Evolutionary conservation across 2,329 filamentous ascomycete genomes (phyloP).

Genomic region (Ascochyta koolunga): DNA sequence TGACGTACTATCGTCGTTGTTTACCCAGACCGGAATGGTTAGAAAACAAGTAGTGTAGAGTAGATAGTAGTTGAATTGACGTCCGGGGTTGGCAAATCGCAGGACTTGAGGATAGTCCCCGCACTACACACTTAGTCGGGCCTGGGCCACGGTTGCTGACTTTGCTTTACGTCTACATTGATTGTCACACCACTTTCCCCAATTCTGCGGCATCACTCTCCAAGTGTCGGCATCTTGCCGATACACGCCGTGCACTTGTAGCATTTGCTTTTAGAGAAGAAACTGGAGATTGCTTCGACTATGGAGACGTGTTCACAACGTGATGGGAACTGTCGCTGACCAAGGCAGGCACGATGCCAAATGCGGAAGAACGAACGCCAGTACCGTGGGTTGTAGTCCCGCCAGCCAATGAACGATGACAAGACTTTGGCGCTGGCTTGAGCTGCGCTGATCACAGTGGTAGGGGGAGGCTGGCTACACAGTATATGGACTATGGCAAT

Average conservation of each 20-base stretch:
- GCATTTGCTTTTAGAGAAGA: not conserved
- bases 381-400: not conserved
- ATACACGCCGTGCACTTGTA: not conserved
- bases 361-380: constrained; percentile 15
- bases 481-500: constrained; percentile 1
- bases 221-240: constrained; percentile 15
- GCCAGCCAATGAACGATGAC: constrained; percentile 1
- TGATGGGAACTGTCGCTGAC: not conserved
- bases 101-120: constrained; percentile 9
- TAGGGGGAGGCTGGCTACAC: constrained; percentile 1
- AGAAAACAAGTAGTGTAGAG: not conserved
- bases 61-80: not conserved
- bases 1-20: no score
- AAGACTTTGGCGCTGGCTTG: constrained; percentile 2
- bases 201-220: constrained; percentile 10
- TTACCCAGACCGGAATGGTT: no score
- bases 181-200: constrained; percentile 12
- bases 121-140: constrained; percentile 12
- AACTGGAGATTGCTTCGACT: not conserved
- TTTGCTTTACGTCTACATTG: constrained; percentile 3
- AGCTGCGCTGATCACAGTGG: constrained; percentile 7
- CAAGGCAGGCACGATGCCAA: constrained; percentile 10
- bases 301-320: not conserved
- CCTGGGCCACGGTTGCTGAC: constrained; percentile 14
- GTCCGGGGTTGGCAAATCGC: constrained; percentile 5